Percentiles rank a stretch among this genome's conserved stretches.
phyloP scores from a whole-genome alignment of 495 filamentous ascomycete genomes.

The Aspergillus homomorphus region DNA sequence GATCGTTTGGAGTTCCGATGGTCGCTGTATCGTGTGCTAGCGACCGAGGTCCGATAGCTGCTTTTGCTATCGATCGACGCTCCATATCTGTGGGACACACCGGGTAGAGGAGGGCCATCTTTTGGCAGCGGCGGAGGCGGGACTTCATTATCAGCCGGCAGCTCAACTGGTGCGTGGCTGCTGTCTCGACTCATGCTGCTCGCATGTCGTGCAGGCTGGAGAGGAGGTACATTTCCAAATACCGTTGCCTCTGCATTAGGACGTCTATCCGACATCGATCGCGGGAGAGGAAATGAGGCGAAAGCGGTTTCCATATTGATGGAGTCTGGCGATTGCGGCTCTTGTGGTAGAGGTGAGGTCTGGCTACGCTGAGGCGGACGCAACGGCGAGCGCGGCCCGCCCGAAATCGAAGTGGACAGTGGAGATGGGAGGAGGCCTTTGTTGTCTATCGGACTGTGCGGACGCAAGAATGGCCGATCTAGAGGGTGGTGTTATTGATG shows the following conservation, averaged over 20 bases:
- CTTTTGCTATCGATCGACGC: conserved; percentile 43
- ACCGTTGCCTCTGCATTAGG: conserved; percentile 19
- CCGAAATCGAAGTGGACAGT: conserved; percentile 27
- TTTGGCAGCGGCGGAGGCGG: conserved; percentile 34
- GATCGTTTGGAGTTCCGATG: conserved; percentile 26
- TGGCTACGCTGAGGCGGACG: conserved; percentile 42
- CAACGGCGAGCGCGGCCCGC: conserved; percentile 42
- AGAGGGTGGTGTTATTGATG: conserved; percentile 8
- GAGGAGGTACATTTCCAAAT: conserved; percentile 18
- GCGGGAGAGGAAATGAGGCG: conserved; percentile 55
- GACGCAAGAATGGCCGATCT: conserved; percentile 62
- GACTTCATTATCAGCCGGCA: conserved; percentile 4
- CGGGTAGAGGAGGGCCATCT: conserved; percentile 9
- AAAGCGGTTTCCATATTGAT: conserved; percentile 59
- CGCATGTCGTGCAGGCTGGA: conserved; percentile 18
- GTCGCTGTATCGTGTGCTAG: conserved; percentile 42
- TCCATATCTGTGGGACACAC: conserved; percentile 25
- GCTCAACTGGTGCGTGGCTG: conserved; percentile 1
- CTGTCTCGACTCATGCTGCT: conserved; percentile 3
- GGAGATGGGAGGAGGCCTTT: conserved; percentile 59
- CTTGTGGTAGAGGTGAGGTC: conserved; percentile 42
- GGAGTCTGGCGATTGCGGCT: conserved; percentile 41
- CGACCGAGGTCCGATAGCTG: conserved; percentile 43
- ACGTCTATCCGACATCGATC: conserved; percentile 32
- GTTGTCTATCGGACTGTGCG: conserved; percentile 59